Evolutionary conservation across 2,329 filamentous ascomycete genomes (phyloP), one percentile per base, ranked within the genome.

Genomic region (Nakataea oryzae): DNA sequence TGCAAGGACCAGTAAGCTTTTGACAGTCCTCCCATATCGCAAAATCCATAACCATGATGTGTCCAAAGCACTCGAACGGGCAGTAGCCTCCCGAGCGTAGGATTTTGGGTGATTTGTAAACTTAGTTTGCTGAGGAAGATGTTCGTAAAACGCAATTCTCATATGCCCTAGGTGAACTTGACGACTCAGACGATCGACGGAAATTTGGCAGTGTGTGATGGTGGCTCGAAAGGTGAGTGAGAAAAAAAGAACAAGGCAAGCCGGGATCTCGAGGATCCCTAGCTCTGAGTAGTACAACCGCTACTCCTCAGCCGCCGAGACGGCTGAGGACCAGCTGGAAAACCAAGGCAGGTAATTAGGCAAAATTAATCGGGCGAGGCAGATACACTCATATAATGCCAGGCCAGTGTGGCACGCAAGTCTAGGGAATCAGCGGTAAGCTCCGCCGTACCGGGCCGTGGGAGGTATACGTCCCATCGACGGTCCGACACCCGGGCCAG

Each of bases 401-500:
- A n/a, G 13, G 14, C 17, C 41, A n/a, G 7, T n/a, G n/a, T n/a
- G n/a, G n/a, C 9, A 50, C 9, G 21, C 41, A n/a, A 11, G 21
- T 8, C 21, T 11, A n/a, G 41, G 17, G 11, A 9, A 17, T 75
- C 73, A 87, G 69, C 86, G 85, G 74, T 84, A 89, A 67, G 78
- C 73, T 68, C 78, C 77, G 67, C 78, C 79, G 71, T 82, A 88
- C 62, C 86, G 82, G 69, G 83, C 75, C 62, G 80, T 81, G 61
- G 84, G 81, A 65, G 81, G 81, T 73, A 86, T 78, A 47, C 83
- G 85, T 28, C 78, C 76, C 68, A 90, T 81, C 64, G 85, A 80
- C 64, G 87, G 81, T 26, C 90, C 89, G 67, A 86, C 84, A 32
- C 90, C 90, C 66, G 93, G 91, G 55, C 93, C 93, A 64, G 93